Evolutionary conservation across 352 stramenopile genomes (phyloP).

Genomic region (Globisporangium ultimum): DNA sequence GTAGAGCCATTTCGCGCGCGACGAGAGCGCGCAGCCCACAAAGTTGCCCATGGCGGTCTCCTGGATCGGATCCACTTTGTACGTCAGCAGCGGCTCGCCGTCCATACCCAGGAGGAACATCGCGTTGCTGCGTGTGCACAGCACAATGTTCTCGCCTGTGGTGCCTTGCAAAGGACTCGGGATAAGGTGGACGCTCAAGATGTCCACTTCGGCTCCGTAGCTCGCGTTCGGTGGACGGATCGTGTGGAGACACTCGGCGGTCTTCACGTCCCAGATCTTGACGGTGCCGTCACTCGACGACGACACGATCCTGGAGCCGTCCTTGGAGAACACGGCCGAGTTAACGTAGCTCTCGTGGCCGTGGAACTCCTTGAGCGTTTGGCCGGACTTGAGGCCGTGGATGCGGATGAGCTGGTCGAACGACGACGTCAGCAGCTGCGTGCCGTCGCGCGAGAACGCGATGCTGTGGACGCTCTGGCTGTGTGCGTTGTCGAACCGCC

Average conservation of each 20-base stretch:
- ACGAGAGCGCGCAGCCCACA: conserved; percentile 80
- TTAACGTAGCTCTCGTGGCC: conserved; percentile 93
- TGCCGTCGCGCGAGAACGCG: conserved; percentile 87
- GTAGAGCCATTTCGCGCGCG: conserved; percentile 84
- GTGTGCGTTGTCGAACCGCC: conserved; percentile 86
- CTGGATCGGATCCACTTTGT: conserved; percentile 58
- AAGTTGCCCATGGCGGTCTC: conserved; percentile 78
- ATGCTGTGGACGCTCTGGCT: conserved; percentile 81
- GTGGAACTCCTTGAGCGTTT: conserved; percentile 93
- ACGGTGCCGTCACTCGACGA: conserved; percentile 89
- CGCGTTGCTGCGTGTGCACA: conserved; percentile 78
- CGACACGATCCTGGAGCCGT: conserved; percentile 81
- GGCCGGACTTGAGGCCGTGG: conserved; percentile 90
- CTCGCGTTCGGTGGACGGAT: conserved; percentile 57
- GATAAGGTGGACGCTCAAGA: conserved; percentile 68
- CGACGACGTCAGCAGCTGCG: conserved; percentile 87
- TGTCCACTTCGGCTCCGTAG: conserved; percentile 64
- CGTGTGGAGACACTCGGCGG: conserved; percentile 76
- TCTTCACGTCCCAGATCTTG: conserved; percentile 89
- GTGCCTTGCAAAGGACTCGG: conserved; percentile 27
- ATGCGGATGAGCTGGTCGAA: conserved; percentile 91
- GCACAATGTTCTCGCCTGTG: conserved; percentile 62
- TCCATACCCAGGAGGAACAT: conserved; percentile 84
- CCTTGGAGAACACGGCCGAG: conserved; percentile 70
- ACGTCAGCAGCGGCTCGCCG: conserved; percentile 56